phyloP scores from a whole-genome alignment of 331 rosid genomes.

The Acacia pycnantha region DNA sequence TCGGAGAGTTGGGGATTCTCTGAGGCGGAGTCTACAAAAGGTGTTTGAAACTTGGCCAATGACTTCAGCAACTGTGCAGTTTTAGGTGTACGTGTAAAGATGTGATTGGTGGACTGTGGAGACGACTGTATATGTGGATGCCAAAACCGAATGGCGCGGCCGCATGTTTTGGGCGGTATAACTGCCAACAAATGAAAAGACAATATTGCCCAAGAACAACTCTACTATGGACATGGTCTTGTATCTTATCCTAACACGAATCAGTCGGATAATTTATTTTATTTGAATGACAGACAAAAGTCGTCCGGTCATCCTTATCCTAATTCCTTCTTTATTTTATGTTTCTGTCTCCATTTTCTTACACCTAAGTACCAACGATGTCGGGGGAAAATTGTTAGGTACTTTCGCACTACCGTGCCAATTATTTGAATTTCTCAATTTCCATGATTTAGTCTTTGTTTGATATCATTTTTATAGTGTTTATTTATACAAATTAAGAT shows the following conservation, averaged over 20 bases:
- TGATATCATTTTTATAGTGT: no score
- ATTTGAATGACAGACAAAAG: not conserved
- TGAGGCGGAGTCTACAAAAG: not conserved
- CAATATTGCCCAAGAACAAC: slow-evolving; percentile 1
- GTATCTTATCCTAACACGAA: not conserved
- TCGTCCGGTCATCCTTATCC: not conserved
- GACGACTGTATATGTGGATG: not conserved
- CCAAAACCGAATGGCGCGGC: slow-evolving; percentile 19
- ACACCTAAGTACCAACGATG: not conserved
- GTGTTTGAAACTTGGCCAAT: no score
- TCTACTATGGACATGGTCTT: not conserved
- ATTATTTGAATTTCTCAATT: not conserved
- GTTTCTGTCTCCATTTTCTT: not conserved
- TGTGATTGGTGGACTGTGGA: not conserved
- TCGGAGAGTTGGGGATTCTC: not conserved
- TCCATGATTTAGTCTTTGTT: no score
- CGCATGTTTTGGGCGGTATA: not conserved
- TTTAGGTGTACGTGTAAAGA: not conserved
- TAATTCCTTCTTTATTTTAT: not conserved
- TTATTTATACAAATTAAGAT: no score
- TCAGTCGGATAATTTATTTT: not conserved
- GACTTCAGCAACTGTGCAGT: not conserved
- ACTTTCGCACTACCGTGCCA: not conserved
- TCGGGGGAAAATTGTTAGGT: not conserved
- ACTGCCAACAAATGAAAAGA: not conserved